Percentiles rank a stretch among this genome's conserved stretches.
These are phyloP conservation scores for Breviolum minutum DNA, from an alignment of 73 alveolate species.

Conservation along the genomic window DNA sequence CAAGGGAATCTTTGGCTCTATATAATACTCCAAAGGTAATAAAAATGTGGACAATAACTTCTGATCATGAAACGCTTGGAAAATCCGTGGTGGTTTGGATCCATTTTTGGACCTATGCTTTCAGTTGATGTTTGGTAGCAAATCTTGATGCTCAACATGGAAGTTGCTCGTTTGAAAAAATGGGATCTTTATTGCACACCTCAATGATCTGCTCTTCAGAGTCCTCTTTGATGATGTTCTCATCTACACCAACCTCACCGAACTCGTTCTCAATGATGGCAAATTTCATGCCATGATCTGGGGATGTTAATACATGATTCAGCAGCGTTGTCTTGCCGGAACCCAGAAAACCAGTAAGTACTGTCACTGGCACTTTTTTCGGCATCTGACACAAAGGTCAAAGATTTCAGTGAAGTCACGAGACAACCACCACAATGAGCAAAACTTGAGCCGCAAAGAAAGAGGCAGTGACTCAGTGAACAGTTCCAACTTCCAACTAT, in stretches of 20 bases:
- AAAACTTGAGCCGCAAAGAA: not conserved
- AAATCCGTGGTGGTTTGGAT: too few relatives aligned
- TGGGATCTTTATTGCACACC: not conserved
- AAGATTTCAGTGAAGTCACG: not conserved
- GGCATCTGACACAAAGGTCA: not conserved
- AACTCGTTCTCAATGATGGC: slow-evolving; percentile 93
- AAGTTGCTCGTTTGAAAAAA: slow-evolving; percentile 11
- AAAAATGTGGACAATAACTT: too few relatives aligned
- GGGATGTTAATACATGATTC: slow-evolving; percentile 75
- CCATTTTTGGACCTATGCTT: too few relatives aligned
- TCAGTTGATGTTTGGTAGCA: too few relatives aligned
- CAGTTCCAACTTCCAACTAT: not conserved
- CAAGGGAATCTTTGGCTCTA: too few relatives aligned
- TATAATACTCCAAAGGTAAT: too few relatives aligned
- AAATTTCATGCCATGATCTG: slow-evolving; percentile 78
- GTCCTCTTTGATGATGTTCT: slow-evolving; percentile 30
- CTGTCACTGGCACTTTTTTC: slow-evolving; percentile 43
- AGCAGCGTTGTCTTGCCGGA: slow-evolving; percentile 95
- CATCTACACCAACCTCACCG: slow-evolving; percentile 92
- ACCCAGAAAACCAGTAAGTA: slow-evolving; percentile 92
- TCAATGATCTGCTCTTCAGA: slow-evolving; percentile 65
- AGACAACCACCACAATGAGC: not conserved
- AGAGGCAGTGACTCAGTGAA: not conserved
- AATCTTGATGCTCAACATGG: too few relatives aligned
- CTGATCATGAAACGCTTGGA: too few relatives aligned